A percentile compares a stretch with the other conserved stretches of the same genome.
These are phyloP conservation scores for Leucosporidium scottii DNA, from an alignment of 768 basidiomycete species.

Conservation along the genomic window DNA sequence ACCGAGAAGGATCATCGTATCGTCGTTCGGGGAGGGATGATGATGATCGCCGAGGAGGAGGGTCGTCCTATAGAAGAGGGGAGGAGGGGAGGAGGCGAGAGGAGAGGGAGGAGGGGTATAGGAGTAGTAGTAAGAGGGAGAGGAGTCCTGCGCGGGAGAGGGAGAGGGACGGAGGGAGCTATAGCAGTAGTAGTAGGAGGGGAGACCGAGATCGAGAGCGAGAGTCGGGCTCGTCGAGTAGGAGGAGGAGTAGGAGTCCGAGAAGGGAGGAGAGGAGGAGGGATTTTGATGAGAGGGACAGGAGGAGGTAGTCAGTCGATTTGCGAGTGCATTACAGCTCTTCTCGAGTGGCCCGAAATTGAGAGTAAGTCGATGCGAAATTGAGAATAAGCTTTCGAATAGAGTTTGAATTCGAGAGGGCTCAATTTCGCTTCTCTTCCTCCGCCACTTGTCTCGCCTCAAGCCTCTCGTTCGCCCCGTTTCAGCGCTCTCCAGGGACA, in stretches of 20 bases:
- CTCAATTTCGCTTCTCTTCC: too few species aligned
- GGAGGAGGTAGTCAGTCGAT: background rate
- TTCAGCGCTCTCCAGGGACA: too few species aligned
- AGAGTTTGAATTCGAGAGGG: too few species aligned
- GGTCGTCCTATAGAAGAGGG: background rate
- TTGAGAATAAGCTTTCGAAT: too few species aligned
- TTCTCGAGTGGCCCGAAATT: too few species aligned
- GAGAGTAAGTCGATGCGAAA: too few species aligned
- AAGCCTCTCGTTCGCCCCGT: too few species aligned
- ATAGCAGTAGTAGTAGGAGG: background rate
- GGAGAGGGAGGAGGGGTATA: background rate
- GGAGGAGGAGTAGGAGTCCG: background rate
- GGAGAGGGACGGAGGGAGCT: background rate
- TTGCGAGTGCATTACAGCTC: too few species aligned
- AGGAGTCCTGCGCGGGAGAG: background rate
- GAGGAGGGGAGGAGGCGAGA: background rate
- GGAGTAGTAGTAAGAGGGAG: background rate
- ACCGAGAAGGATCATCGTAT: background rate
- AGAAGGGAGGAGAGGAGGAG: background rate
- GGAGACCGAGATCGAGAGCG: background rate
- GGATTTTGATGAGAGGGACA: background rate
- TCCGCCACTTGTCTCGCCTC: too few species aligned
- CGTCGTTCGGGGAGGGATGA: background rate
- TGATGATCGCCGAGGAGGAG: background rate
- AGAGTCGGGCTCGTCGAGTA: background rate